Percentiles rank a stretch among this genome's conserved stretches.
Evolutionary conservation across 805 yeast genomes (phyloP).

Genomic region (Kodamaea neixiangensis): DNA sequence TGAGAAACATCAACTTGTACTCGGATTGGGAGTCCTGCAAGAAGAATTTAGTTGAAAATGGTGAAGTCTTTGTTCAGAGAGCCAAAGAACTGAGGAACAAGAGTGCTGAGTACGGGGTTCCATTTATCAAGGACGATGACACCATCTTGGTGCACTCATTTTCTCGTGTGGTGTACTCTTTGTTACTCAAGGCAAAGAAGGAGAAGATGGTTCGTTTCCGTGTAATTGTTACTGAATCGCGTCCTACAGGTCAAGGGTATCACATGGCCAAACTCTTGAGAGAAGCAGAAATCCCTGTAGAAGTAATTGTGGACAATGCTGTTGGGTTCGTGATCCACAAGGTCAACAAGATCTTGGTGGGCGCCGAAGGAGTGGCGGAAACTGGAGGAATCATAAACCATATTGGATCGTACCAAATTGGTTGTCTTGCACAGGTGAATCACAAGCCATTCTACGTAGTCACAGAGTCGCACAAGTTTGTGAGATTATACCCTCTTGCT

Average conservation of each 20-base stretch:
- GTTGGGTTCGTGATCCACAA: constrained; percentile 91
- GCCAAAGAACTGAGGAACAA: constrained; percentile 87
- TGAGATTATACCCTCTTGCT: constrained; percentile 90
- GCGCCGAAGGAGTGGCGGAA: constrained; percentile 99
- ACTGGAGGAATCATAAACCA: constrained; percentile 97
- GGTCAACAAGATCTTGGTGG: constrained; percentile 91
- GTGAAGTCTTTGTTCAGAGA: constrained; percentile 85
- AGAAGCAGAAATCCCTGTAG: constrained; percentile 78
- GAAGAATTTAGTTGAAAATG: constrained; percentile 86
- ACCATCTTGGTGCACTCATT: constrained; percentile 85
- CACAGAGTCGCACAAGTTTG: constrained; percentile 94
- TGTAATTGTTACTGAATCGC: constrained; percentile 90
- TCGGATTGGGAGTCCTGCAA: constrained; percentile 96
- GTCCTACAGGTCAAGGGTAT: constrained; percentile 78
- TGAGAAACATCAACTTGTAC: constrained; percentile 81
- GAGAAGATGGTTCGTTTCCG: constrained; percentile 75
- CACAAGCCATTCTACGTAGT: constrained; percentile 93
- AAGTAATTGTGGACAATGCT: constrained; percentile 86
- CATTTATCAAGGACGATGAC: constrained; percentile 92
- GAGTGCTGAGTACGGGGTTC: constrained; percentile 84
- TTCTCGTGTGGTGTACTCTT: constrained; percentile 84
- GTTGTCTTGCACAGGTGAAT: constrained; percentile 85
- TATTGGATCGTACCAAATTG: constrained; percentile 92
- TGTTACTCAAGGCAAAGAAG: constrained; percentile 75
- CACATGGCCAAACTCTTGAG: constrained; percentile 69